Conservation (phyloP, 1,139 yeast species). For the Spathaspora sp. region DNA sequence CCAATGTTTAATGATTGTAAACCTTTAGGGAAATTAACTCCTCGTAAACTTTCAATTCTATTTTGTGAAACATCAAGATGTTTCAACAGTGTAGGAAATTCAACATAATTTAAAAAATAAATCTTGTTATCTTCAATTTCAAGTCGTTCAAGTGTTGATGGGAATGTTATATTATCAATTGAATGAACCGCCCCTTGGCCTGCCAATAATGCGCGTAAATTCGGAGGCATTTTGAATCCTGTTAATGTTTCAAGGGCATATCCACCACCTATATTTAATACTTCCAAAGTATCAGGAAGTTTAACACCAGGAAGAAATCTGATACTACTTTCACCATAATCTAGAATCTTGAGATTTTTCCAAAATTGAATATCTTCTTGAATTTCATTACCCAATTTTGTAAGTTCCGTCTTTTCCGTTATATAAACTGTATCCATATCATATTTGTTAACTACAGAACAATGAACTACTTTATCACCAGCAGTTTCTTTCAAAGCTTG, state of each 20-base stretch:
- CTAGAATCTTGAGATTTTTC: constrained; percentile 34
- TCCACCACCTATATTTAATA: constrained; percentile 44
- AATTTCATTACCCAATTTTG: constrained; percentile 37
- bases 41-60: constrained; percentile 40
- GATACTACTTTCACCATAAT: constrained; percentile 41
- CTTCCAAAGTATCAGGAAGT: constrained; percentile 39
- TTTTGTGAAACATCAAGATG: constrained; percentile 41
- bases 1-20: constrained; percentile 34
- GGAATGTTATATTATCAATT: constrained; percentile 39
- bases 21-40: constrained; percentile 38
- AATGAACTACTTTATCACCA: constrained; percentile 34
- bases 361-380: constrained; percentile 40
- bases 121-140: constrained; percentile 40
- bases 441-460: constrained; percentile 41
- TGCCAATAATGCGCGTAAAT: constrained; percentile 32
- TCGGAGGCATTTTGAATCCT: constrained; percentile 42
- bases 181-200: constrained; percentile 36
- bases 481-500: constrained; percentile 22
- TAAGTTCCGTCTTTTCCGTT: constrained; percentile 35
- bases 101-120: constrained; percentile 42
- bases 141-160: constrained; percentile 31
- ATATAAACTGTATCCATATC: constrained; percentile 35
- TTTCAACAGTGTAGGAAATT: constrained; percentile 33
- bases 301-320: constrained; percentile 41
- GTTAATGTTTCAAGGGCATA: constrained; percentile 40